phyloP scores from a whole-genome alignment of 2,329 filamentous ascomycete genomes.

The Ceratocystis huliohia region DNA sequence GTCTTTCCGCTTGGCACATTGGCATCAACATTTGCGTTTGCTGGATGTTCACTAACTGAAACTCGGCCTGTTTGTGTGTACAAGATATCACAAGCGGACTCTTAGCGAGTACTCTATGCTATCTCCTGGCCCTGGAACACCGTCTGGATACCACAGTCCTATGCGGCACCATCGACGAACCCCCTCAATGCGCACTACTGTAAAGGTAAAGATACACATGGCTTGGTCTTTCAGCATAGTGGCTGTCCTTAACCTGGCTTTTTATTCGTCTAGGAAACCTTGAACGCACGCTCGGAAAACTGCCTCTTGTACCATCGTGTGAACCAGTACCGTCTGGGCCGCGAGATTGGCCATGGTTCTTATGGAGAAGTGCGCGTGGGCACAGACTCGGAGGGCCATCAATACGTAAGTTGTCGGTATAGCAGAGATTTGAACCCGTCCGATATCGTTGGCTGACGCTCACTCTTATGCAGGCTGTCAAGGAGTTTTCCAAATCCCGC shows the following conservation, averaged over 20 bases:
- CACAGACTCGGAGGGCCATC: constrained; percentile 75
- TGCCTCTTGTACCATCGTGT: constrained; percentile 79
- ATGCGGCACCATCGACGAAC: constrained; percentile 46
- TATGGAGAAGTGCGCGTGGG: constrained; percentile 90
- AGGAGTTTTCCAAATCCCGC: constrained; percentile 91
- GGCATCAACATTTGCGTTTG: not conserved
- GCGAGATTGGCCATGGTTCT: constrained; percentile 93
- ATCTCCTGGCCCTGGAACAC: constrained; percentile 13
- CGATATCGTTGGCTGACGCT: not conserved
- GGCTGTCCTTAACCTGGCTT: not conserved
- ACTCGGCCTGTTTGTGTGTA: not conserved
- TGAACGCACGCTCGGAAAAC: constrained; percentile 80
- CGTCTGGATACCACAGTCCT: constrained; percentile 31
- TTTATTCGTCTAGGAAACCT: constrained; percentile 54
- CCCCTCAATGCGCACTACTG: constrained; percentile 43
- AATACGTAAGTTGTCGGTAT: constrained; percentile 58
- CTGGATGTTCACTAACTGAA: not conserved
- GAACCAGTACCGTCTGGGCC: constrained; percentile 88
- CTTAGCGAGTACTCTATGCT: constrained; percentile 19
- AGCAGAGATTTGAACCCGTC: not conserved
- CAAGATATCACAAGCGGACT: constrained; percentile 20
- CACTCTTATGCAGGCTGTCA: constrained; percentile 56
- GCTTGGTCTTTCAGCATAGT: not conserved
- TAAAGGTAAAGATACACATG: constrained; percentile 35
- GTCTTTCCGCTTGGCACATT: not conserved